A percentile compares a stretch with the other conserved stretches of the same genome.
Conservation (phyloP, 2,329 filamentous ascomycete species). For the Metarhizium anisopliae region DNA sequence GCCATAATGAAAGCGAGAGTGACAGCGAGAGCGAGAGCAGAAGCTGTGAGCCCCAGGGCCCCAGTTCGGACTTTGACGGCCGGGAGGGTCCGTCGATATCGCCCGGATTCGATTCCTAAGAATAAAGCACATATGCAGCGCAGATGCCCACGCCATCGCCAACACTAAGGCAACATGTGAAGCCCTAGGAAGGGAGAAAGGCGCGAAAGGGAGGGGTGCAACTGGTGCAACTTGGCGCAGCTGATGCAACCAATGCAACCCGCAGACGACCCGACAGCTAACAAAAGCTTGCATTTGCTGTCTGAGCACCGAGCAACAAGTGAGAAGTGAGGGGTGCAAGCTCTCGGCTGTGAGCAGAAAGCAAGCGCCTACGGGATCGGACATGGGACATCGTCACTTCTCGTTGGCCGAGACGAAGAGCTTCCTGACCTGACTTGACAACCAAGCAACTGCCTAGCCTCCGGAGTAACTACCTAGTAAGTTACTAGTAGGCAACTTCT, state of each 20-base stretch:
- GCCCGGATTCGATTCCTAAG: background rate
- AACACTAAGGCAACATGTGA: background rate
- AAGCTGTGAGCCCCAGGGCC: background rate
- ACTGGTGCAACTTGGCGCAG: no score
- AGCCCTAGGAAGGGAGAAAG: background rate
- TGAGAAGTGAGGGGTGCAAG: background rate
- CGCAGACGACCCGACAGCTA: background rate
- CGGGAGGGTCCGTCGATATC: background rate
- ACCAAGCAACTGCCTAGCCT: no score
- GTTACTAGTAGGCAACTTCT: no score
- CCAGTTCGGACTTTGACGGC: background rate
- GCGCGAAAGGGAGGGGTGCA: no score
- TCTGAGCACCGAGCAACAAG: background rate
- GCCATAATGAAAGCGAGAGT: background rate
- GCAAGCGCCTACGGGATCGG: no score
- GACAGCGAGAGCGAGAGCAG: background rate
- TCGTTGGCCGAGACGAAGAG: background rate
- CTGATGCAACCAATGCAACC: background rate
- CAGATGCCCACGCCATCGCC: background rate
- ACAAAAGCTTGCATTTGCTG: background rate
- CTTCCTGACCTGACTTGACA: no score
- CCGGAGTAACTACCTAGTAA: no score
- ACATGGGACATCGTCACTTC: background rate
- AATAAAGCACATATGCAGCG: background rate
- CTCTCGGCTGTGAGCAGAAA: no score